A percentile compares a stretch with the other conserved stretches of the same genome.
phyloP scores from a whole-genome alignment of 306 rosid genomes.

The Quercus ilex region DNA sequence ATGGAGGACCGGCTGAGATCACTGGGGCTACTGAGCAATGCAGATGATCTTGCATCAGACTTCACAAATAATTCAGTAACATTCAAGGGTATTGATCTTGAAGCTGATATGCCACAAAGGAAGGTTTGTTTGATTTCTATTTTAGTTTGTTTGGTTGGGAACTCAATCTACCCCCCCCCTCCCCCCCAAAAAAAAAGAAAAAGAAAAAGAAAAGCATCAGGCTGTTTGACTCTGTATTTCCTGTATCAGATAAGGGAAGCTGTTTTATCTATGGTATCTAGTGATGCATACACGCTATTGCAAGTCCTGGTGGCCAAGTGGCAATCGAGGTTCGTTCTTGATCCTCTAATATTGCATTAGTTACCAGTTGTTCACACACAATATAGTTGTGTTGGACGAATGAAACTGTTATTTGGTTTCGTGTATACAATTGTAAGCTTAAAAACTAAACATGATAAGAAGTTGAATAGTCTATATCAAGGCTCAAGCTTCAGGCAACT shows the following conservation, averaged over 20 bases:
- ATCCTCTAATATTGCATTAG: conserved; percentile 9
- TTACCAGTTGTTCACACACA: not conserved
- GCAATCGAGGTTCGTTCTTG: conserved; percentile 69
- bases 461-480: not conserved
- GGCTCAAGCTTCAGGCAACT: not conserved
- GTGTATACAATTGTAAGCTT: not conserved
- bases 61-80: conserved; percentile 37
- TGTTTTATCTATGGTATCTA: conserved; percentile 54
- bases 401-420: not conserved
- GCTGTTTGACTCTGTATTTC: not conserved
- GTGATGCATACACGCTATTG: conserved; percentile 60
- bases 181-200: not conserved
- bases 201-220: not conserved
- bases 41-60: conserved; percentile 41
- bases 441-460: not conserved
- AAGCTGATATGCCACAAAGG: conserved; percentile 44
- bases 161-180: not conserved
- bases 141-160: not conserved
- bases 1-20: conserved; percentile 73
- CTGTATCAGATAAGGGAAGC: conserved; percentile 54
- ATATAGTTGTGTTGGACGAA: not conserved
- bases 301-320: conserved; percentile 55
- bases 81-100: conserved; percentile 60
- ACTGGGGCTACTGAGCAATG: conserved; percentile 53
- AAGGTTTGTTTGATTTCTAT: conserved; percentile 44